phyloP scores from a whole-genome alignment of 2,329 filamentous ascomycete species.

The Microcyclosporella mali region DNA sequence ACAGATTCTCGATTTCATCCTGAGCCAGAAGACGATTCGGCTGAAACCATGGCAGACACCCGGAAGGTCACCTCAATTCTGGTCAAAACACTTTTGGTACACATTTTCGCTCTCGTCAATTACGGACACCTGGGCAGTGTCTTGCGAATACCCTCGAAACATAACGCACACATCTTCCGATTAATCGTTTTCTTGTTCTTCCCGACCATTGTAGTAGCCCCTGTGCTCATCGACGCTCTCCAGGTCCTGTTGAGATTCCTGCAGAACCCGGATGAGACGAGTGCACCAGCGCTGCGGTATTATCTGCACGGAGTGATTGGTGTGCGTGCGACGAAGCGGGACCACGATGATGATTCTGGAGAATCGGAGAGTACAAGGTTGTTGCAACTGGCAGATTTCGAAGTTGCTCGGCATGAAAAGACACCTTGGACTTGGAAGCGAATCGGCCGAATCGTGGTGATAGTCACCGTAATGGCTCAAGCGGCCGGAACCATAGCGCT shows the following conservation, averaged over 20 bases:
- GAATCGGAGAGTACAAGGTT: background rate
- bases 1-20: too few relatives aligned
- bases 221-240: constrained; percentile 2
- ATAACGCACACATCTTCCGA: constrained; percentile 3
- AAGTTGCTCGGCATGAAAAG: background rate
- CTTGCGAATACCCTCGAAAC: constrained; percentile 2
- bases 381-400: background rate
- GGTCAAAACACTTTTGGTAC: constrained; percentile 6
- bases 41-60: too few relatives aligned
- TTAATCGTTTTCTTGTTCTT: constrained; percentile 4
- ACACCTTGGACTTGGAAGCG: constrained; percentile 2
- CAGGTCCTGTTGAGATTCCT: background rate
- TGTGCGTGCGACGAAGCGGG: background rate
- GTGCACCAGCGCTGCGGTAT: background rate
- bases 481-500: constrained; percentile 1
- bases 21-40: too few relatives aligned
- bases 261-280: constrained; percentile 4
- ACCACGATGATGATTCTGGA: background rate
- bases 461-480: background rate
- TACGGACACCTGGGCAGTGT: constrained; percentile 3
- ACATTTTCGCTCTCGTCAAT: constrained; percentile 4
- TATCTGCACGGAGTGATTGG: constrained; percentile 3
- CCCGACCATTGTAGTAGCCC: background rate
- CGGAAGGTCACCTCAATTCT: background rate
- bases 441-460: background rate